These are phyloP conservation scores for Termitomyces sp. DNA, from an alignment of 768 basidiomycete species.

Conservation along the genomic window DNA sequence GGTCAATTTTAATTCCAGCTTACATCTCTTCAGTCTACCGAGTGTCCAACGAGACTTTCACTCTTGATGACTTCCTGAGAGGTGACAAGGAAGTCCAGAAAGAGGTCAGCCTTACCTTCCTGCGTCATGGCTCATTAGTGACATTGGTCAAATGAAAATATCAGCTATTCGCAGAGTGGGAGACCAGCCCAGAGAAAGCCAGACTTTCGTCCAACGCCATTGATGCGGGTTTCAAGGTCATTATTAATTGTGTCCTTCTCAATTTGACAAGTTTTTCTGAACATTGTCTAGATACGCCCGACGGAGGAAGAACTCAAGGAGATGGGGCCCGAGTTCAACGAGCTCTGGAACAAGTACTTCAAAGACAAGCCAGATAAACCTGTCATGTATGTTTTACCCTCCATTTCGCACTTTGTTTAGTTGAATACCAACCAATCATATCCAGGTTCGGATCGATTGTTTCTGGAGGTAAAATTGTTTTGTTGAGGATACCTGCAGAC, in stretches of 20 bases:
- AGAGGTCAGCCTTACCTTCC: conserved; percentile 33
- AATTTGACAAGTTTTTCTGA: background rate
- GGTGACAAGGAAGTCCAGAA: conserved; percentile 54
- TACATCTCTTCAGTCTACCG: conserved; percentile 43
- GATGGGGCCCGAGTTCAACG: conserved; percentile 75
- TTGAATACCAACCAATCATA: background rate
- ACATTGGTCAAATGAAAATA: background rate
- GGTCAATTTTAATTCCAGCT: background rate
- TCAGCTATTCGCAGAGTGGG: conserved; percentile 59
- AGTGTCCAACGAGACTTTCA: conserved; percentile 58
- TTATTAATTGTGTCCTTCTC: background rate
- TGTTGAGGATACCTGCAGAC: too few species aligned
- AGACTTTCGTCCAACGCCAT: conserved; percentile 66
- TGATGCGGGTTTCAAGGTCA: conserved; percentile 70
- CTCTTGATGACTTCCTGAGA: conserved; percentile 66
- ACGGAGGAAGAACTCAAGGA: conserved; percentile 66
- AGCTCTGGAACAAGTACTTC: conserved; percentile 66
- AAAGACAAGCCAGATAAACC: conserved; percentile 80
- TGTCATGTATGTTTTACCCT: conserved; percentile 43
- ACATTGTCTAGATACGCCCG: conserved; percentile 49
- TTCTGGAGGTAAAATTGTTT: conserved; percentile 35
- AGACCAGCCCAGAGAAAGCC: conserved; percentile 61
- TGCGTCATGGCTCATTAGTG: background rate
- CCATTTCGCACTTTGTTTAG: background rate
- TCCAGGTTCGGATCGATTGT: conserved; percentile 61